phyloP scores from a whole-genome alignment of 2,329 filamentous ascomycete species.

The Nectriaceae sp. region DNA sequence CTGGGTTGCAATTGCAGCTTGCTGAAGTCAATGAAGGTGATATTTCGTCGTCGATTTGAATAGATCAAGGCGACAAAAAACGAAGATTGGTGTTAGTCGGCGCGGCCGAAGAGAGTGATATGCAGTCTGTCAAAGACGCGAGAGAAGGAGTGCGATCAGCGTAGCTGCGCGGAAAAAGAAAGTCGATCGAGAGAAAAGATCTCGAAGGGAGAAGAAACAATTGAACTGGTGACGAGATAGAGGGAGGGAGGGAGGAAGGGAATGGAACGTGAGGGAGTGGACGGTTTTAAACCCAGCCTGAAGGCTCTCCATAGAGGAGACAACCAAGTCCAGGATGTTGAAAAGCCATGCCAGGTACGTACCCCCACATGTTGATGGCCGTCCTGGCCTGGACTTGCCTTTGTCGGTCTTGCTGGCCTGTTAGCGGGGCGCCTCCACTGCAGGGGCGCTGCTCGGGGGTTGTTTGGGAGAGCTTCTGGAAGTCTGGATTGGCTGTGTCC shows the following conservation, averaged over 20 bases:
- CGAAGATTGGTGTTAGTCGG: constrained; percentile 28
- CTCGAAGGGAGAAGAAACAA: constrained; percentile 24
- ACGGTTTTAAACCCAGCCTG: constrained; percentile 17
- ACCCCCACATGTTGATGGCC: no score
- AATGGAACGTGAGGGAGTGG: constrained; percentile 17
- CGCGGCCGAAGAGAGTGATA: constrained; percentile 38
- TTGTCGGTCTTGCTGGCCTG: no score
- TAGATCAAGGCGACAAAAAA: constrained; percentile 22
- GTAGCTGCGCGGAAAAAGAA: constrained; percentile 33
- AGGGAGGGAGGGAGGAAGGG: constrained; percentile 22
- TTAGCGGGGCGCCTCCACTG: no score
- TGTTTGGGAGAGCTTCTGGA: no score
- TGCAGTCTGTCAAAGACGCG: constrained; percentile 57
- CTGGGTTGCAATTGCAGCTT: background rate
- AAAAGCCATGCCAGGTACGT: no score
- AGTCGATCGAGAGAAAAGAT: constrained; percentile 14
- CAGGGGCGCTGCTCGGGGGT: no score
- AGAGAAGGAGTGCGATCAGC: constrained; percentile 40
- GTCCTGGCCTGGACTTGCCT: no score
- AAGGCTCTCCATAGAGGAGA: background rate
- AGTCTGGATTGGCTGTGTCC: no score
- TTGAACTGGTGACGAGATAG: constrained; percentile 23
- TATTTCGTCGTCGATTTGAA: constrained; percentile 7
- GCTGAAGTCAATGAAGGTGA: constrained; percentile 10
- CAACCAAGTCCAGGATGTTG: background rate